Evolutionary conservation across 2,329 filamentous ascomycete species (phyloP).

Genomic region (Phyllosticta paracitricarpa): DNA sequence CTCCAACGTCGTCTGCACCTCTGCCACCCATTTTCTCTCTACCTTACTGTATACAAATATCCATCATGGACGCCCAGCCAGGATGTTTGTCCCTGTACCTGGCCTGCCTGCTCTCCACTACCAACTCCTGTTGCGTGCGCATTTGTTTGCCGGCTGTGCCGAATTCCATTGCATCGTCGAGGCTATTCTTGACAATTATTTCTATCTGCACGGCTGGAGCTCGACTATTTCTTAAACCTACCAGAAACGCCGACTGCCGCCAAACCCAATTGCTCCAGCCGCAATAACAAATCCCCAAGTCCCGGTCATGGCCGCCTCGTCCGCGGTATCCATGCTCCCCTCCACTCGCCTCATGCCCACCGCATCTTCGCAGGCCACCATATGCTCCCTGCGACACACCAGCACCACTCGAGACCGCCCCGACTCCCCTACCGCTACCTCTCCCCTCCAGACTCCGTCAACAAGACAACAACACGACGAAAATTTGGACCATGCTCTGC

Average conservation of each 20-base stretch:
- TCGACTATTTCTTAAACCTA: background rate
- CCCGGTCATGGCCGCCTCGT: background rate
- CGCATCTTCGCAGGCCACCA: constrained; percentile 21
- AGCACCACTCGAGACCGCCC: background rate
- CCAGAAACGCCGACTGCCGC: background rate
- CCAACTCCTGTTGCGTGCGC: background rate
- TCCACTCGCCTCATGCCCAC: background rate
- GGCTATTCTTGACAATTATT: background rate
- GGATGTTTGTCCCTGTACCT: background rate
- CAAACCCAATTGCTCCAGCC: background rate
- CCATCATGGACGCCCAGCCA: background rate
- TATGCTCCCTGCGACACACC: constrained; percentile 18
- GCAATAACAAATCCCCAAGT: background rate
- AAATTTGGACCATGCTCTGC: constrained; percentile 9
- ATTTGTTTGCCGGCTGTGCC: background rate
- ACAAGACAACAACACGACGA: background rate
- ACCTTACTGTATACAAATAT: background rate
- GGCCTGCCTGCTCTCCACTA: background rate
- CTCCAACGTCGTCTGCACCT: background rate
- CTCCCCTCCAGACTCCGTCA: background rate
- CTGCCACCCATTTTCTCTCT: background rate
- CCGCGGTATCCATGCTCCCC: background rate
- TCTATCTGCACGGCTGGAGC: background rate
- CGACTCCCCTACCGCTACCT: constrained; percentile 3
- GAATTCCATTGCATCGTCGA: background rate